These are phyloP conservation scores for Mycena metata DNA, from an alignment of 768 basidiomycete species.

Conservation along the genomic window DNA sequence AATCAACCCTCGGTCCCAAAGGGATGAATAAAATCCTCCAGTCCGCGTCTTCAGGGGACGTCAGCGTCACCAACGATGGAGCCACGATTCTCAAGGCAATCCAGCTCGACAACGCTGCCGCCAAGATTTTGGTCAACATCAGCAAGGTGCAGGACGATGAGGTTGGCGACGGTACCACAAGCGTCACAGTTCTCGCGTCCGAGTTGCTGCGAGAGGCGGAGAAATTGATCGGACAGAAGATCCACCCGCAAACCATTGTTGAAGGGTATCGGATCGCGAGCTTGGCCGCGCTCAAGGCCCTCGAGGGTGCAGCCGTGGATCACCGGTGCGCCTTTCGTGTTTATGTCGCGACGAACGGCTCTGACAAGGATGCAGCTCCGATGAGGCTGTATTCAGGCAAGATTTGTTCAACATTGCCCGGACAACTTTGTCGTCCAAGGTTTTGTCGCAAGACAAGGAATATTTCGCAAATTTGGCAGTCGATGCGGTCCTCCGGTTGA, in stretches of 20 bases:
- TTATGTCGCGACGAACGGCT: not conserved
- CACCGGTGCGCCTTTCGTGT: slow-evolving; percentile 72
- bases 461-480: slow-evolving; percentile 99
- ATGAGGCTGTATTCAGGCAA: slow-evolving; percentile 81
- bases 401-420: slow-evolving; percentile 97
- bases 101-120: slow-evolving; percentile 97
- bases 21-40: slow-evolving; percentile 99
- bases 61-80: slow-evolving; percentile 98
- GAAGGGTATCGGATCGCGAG: slow-evolving; percentile 97
- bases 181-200: slow-evolving; percentile 91
- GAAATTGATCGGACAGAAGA: slow-evolving; percentile 90
- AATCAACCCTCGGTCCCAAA: slow-evolving; percentile 98
- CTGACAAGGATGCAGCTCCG: slow-evolving; percentile 61
- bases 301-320: slow-evolving; percentile 87
- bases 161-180: slow-evolving; percentile 95
- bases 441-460: slow-evolving; percentile 95
- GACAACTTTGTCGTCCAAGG: slow-evolving; percentile 96
- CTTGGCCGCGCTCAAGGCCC: slow-evolving; percentile 82
- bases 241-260: slow-evolving; percentile 98
- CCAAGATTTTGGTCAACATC: slow-evolving; percentile 99
- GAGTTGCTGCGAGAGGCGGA: slow-evolving; percentile 96
- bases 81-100: slow-evolving; percentile 98
- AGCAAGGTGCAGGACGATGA: slow-evolving; percentile 99
- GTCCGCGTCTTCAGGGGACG: slow-evolving; percentile 88
- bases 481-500: slow-evolving; percentile 93